These are phyloP conservation scores for Xerocomus nothofagi DNA, from an alignment of 1,284 basidiomycete genomes.

Conservation along the genomic window DNA sequence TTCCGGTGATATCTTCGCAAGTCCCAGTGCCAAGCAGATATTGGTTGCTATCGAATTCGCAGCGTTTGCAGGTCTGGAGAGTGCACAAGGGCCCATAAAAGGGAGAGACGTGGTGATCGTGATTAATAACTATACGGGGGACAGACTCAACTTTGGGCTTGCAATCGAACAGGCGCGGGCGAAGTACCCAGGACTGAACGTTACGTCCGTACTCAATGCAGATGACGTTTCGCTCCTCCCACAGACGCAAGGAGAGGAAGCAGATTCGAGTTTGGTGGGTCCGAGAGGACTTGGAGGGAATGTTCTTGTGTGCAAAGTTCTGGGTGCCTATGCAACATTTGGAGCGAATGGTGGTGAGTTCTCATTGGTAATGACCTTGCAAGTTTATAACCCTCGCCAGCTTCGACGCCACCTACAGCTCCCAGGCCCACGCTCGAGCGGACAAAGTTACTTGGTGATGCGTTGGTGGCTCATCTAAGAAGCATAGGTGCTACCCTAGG, in stretches of 20 bases:
- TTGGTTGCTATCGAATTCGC: conserved; percentile 51
- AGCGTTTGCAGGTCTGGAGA: conserved; percentile 23
- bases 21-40: conserved; percentile 63
- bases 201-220: conserved; percentile 61
- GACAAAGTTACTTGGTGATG: conserved; percentile 46
- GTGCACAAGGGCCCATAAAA: background rate
- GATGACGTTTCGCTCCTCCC: conserved; percentile 62
- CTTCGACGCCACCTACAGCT: background rate
- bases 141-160: conserved; percentile 70
- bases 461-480: conserved; percentile 44
- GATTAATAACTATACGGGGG: conserved; percentile 55
- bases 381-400: conserved; percentile 1
- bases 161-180: conserved; percentile 60
- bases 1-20: conserved; percentile 65
- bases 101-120: conserved; percentile 41
- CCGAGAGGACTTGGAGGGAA: conserved; percentile 63
- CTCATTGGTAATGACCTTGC: background rate
- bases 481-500: conserved; percentile 55
- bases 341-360: conserved; percentile 36
- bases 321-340: conserved; percentile 54
- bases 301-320: conserved; percentile 68
- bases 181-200: conserved; percentile 35
- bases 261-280: conserved; percentile 42
- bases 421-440: conserved; percentile 12
- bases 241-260: conserved; percentile 7